Percentiles rank a stretch among this genome's conserved stretches.
Conservation (phyloP, 805 yeast genomes). For the Barnettozyma salicaria region DNA sequence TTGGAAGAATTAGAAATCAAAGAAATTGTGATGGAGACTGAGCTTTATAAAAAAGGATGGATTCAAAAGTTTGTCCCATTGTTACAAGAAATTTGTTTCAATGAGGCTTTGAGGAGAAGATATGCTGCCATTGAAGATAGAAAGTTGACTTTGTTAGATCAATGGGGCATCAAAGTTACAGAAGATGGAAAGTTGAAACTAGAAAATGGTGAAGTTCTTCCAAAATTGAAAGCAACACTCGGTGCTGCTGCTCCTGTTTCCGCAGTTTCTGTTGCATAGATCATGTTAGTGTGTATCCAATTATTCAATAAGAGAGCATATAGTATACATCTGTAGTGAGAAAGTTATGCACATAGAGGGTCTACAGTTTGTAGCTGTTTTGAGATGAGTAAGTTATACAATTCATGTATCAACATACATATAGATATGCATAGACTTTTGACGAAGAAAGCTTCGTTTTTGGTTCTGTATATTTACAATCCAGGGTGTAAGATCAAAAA, state of each 20-base stretch:
- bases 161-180: constrained; percentile 28
- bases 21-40: constrained; percentile 72
- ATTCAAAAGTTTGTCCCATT: constrained; percentile 65
- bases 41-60: constrained; percentile 72
- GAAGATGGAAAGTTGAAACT: constrained; percentile 16
- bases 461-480: neutral
- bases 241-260: constrained; percentile 4
- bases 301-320: neutral
- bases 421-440: too few relatives aligned
- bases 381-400: too few relatives aligned
- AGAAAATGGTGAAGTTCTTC: constrained; percentile 3
- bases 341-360: too few relatives aligned
- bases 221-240: constrained; percentile 3
- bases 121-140: constrained; percentile 35
- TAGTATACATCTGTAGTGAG: too few relatives aligned
- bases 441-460: too few relatives aligned
- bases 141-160: constrained; percentile 28
- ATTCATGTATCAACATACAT: too few relatives aligned
- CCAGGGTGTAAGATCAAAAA: too few relatives aligned
- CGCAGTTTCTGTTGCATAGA: neutral
- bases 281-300: too few relatives aligned
- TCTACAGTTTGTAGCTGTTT: too few relatives aligned
- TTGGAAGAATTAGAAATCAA: constrained; percentile 76
- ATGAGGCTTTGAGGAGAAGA: constrained; percentile 85
- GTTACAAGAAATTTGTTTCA: constrained; percentile 86